Base-by-base conservation (phyloP, 2,329 filamentous ascomycete species). In the Boeremia exigua region DNA sequence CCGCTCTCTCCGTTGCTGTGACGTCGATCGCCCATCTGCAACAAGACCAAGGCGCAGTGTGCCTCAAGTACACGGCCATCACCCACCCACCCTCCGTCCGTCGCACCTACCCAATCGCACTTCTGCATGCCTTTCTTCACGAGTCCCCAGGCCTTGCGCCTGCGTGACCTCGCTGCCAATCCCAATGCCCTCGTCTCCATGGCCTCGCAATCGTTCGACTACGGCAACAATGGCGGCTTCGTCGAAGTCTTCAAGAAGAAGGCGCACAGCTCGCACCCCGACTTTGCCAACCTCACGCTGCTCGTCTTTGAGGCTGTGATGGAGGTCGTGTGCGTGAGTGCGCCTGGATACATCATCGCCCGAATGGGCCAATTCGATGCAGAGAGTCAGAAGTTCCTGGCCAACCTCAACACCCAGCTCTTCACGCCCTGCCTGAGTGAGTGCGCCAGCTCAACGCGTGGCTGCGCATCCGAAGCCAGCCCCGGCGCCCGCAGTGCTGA, bases 341-440 rank as follows among this genome's bases (percentile, higher is more conserved):
- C 97, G 65, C 95, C 95, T 0, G 95, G 95, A 27, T 99, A 97
- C 78, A 89, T 99, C 61, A 87, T 97, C 49, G 95, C 95, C 11
- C 83, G 90, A 34, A 83, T 92, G 67, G 95, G 95, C 73, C 90
- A 96, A 79, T 98, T 99, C 77, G 92, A 96, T 77, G 92, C 91
- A 61, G 92, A 96, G 47, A 91, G 93, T 75, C 95, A 99, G 76
- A 98, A 97, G 77, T 96, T 99, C 72, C 83, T 97, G 46, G 94
- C 95, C 49, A 97, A 99, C 72, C 82, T 99, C 65, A 99, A 99
- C 75, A 92, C 97, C 56, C 91, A 90, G 80, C 83, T 99, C 37
- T 99, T 99, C 77, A 99, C 95, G 28, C 95, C 95, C 62, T 98
- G 95, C 75, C 86, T 99, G 61, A 96, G 91, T 96, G 86, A 59